Evolutionary conservation across 2,329 filamentous ascomycete species (phyloP).

Genomic region (Didymella lethalis): DNA sequence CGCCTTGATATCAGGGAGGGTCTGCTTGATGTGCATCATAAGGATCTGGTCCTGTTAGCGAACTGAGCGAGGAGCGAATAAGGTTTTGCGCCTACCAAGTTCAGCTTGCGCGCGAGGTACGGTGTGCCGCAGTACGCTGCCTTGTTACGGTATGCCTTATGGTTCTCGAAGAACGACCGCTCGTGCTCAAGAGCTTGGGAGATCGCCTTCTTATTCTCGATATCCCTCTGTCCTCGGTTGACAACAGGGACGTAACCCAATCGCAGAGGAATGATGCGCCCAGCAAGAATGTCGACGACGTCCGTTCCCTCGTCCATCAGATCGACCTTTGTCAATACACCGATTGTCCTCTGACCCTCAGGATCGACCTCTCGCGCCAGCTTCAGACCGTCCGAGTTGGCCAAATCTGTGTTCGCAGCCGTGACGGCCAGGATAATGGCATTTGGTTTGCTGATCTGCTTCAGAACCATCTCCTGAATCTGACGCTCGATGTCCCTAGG

Average conservation of each 20-base stretch:
- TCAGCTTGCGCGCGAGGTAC: conserved; percentile 94
- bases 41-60: conserved; percentile 69
- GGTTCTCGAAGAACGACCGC: conserved; percentile 97
- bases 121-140: conserved; percentile 98
- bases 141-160: conserved; percentile 99
- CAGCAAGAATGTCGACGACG: conserved; percentile 97
- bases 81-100: conserved; percentile 67
- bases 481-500: conserved; percentile 96
- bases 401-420: conserved; percentile 95
- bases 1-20: conserved; percentile 96
- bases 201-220: conserved; percentile 97
- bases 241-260: conserved; percentile 97
- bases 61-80: neutral
- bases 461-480: conserved; percentile 97
- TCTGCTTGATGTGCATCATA: conserved; percentile 99
- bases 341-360: conserved; percentile 96
- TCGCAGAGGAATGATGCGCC: conserved; percentile 92
- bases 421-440: conserved; percentile 97
- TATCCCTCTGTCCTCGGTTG: conserved; percentile 96
- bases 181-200: conserved; percentile 89
- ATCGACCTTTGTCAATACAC: conserved; percentile 98
- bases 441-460: conserved; percentile 98
- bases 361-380: conserved; percentile 96
- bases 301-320: conserved; percentile 99
- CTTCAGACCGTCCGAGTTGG: conserved; percentile 97